Conservation (phyloP, 371 early-diverging fungal species). For the Homolaphlyctis polyrhiza region DNA sequence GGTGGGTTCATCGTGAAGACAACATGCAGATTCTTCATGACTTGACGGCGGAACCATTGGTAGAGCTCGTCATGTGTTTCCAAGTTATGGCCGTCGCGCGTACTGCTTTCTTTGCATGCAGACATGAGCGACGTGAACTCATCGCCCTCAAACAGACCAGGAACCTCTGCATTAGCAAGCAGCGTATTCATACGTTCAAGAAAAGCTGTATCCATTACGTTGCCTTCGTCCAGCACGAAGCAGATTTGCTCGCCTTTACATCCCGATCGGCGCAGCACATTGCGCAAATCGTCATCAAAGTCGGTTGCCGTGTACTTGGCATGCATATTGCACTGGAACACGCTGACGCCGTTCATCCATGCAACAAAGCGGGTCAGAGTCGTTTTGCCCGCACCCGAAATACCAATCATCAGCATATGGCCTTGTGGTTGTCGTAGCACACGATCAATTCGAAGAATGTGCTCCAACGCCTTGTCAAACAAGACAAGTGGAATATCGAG, state of each 20-base stretch:
- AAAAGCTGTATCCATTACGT: conserved; percentile 93
- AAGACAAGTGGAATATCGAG: conserved; percentile 93
- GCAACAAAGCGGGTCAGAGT: conserved; percentile 96
- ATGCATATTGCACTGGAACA: conserved; percentile 95
- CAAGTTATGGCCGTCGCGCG: conserved; percentile 88
- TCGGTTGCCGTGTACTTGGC: conserved; percentile 93
- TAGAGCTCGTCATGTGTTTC: conserved; percentile 94
- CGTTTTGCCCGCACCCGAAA: conserved; percentile 94
- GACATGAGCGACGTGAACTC: conserved; percentile 91
- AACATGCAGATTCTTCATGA: conserved; percentile 94
- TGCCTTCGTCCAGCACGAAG: conserved; percentile 97
- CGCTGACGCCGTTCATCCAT: conserved; percentile 97
- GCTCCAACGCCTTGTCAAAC: conserved; percentile 96
- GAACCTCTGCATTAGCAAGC: conserved; percentile 96
- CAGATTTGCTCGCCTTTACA: conserved; percentile 97
- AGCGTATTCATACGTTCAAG: conserved; percentile 98
- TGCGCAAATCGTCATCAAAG: conserved; percentile 95
- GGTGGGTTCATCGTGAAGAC: conserved; percentile 99
- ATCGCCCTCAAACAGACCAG: conserved; percentile 98
- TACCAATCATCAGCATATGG: conserved; percentile 95
- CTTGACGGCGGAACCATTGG: conserved; percentile 96
- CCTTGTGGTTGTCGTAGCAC: conserved; percentile 98
- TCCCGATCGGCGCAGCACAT: conserved; percentile 86
- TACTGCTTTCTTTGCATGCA: conserved; percentile 91
- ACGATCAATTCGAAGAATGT: conserved; percentile 96